phyloP scores from a whole-genome alignment of 177 flowering plant genomes.

The Vitis hybrid region DNA sequence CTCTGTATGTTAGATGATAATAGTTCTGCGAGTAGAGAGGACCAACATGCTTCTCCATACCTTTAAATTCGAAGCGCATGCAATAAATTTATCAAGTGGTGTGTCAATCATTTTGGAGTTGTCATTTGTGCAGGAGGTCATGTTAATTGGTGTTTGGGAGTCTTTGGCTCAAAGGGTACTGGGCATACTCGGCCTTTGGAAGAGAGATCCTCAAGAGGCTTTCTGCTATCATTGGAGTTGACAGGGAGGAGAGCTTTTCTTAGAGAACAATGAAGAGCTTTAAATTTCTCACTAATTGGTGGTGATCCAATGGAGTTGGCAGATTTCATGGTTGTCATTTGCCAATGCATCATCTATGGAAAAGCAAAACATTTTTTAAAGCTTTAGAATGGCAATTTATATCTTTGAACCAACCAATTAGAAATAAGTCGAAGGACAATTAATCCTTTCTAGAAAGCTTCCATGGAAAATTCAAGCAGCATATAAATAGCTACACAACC shows the following conservation, averaged over 20 bases:
- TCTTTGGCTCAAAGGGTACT: conserved; percentile 22
- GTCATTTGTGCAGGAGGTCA: conserved; percentile 7
- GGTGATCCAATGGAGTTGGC: conserved; percentile 7
- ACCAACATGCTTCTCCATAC: conserved; percentile 26
- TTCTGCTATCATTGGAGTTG: conserved; percentile 22
- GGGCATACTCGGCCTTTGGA: conserved; percentile 10
- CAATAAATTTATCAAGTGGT: conserved; percentile 51
- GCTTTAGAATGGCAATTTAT: background rate
- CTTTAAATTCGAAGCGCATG: conserved; percentile 62
- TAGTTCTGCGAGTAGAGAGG: background rate
- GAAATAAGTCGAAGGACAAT: no score
- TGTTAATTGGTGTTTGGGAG: conserved; percentile 28
- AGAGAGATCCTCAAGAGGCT: conserved; percentile 12
- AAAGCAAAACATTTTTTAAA: background rate
- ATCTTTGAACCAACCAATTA: no score
- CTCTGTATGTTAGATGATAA: conserved; percentile 36
- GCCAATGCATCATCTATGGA: conserved; percentile 25
- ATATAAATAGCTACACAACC: no score
- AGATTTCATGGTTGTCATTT: conserved; percentile 6
- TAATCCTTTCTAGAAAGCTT: no score
- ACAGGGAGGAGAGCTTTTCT: conserved; percentile 54
- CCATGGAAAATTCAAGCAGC: no score
- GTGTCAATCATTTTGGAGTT: conserved; percentile 18
- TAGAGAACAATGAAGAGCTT: conserved; percentile 18
- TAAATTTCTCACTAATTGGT: conserved; percentile 21